A percentile compares a stretch with the other conserved stretches of the same genome.
Evolutionary conservation across 805 yeast genomes (phyloP).

Genomic region (Phaffomyces thermotolerans): DNA sequence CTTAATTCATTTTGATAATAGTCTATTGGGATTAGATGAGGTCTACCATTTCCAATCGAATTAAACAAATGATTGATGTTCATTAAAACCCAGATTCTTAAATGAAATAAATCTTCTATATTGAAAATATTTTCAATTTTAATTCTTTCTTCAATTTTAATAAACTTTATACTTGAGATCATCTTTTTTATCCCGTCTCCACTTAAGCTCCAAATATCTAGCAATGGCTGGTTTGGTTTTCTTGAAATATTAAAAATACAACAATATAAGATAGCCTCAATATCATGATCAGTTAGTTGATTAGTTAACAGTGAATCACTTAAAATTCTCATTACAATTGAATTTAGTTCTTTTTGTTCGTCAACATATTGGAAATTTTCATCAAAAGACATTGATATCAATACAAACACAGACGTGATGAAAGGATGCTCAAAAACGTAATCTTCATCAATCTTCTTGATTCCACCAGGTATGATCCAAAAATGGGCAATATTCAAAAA

Average conservation of each 20-base stretch:
- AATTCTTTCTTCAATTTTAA: conserved; percentile 32
- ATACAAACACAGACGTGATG: conserved; percentile 45
- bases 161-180: conserved; percentile 39
- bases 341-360: conserved; percentile 40
- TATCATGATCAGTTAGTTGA: conserved; percentile 51
- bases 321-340: conserved; percentile 41
- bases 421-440: conserved; percentile 47
- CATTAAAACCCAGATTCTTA: conserved; percentile 46
- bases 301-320: conserved; percentile 43
- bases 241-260: conserved; percentile 48
- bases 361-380: conserved; percentile 42
- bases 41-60: conserved; percentile 43
- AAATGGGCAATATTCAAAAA: conserved; percentile 48
- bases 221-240: conserved; percentile 44
- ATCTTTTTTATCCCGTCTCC: conserved; percentile 45
- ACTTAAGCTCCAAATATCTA: conserved; percentile 47
- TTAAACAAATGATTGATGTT: conserved; percentile 45
- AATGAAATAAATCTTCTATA: conserved; percentile 41
- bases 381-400: conserved; percentile 50
- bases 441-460: conserved; percentile 37
- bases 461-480: conserved; percentile 58
- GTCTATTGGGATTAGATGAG: conserved; percentile 32
- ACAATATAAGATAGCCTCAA: conserved; percentile 51
- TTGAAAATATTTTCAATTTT: conserved; percentile 20
- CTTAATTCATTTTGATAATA: conserved; percentile 32